Evolutionary conservation across 495 filamentous ascomycete genomes (phyloP).

Genomic region (Podospora tetraspora): DNA sequence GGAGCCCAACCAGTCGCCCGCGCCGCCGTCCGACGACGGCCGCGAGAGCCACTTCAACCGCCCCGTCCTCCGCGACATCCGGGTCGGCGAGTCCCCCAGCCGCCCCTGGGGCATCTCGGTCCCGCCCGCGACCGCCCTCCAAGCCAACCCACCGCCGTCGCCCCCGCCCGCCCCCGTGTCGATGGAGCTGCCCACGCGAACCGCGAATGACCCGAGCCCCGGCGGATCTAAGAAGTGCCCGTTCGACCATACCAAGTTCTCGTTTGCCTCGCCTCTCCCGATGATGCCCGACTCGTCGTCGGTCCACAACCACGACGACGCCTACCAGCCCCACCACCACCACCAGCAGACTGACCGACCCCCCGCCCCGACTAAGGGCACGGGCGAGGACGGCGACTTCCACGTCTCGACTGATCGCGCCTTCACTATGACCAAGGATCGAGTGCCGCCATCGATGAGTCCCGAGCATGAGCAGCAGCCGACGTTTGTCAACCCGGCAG

Average conservation of each 20-base stretch:
- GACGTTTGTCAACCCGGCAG: slow-evolving; percentile 36
- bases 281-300: slow-evolving; percentile 21
- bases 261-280: slow-evolving; percentile 16
- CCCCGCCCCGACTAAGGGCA: slow-evolving; percentile 19
- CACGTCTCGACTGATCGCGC: slow-evolving; percentile 3
- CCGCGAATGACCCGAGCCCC: slow-evolving; percentile 13
- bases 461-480: slow-evolving; percentile 24
- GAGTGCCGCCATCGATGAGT: slow-evolving; percentile 11
- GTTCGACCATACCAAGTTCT: slow-evolving; percentile 42
- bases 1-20: not conserved
- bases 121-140: slow-evolving; percentile 28
- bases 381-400: not conserved
- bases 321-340: slow-evolving; percentile 13
- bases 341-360: slow-evolving; percentile 17
- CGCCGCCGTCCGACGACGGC: slow-evolving; percentile 36
- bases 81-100: slow-evolving; percentile 83
- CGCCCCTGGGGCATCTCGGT: slow-evolving; percentile 87
- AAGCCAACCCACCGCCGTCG: slow-evolving; percentile 29
- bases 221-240: slow-evolving; percentile 38
- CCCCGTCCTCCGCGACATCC: slow-evolving; percentile 72
- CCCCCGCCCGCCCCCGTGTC: slow-evolving; percentile 38
- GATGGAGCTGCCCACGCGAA: slow-evolving; percentile 28
- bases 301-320: not conserved
- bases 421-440: slow-evolving; percentile 18
- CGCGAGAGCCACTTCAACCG: slow-evolving; percentile 68